Percentiles rank a stretch among this genome's conserved stretches.
Evolutionary conservation across 2,329 filamentous ascomycete species (phyloP).

Genomic region (Aureobasidium sp.): DNA sequence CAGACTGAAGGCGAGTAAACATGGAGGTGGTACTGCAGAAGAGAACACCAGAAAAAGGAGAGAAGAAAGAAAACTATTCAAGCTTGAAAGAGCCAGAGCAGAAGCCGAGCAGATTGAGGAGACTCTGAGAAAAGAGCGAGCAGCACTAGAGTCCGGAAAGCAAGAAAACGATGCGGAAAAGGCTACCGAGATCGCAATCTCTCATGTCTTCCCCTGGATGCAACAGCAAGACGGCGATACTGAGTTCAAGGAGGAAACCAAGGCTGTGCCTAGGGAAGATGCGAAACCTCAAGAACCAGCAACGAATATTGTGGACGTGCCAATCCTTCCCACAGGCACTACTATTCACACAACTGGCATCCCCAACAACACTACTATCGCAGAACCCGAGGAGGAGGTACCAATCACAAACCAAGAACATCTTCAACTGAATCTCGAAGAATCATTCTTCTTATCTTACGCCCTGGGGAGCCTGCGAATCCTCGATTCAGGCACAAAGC

Average conservation of each 20-base stretch:
- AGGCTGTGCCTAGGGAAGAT: neutral
- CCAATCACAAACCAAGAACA: slow-evolving; percentile 60
- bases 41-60: slow-evolving; percentile 69
- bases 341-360: neutral
- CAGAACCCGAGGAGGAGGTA: neutral
- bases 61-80: slow-evolving; percentile 73
- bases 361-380: neutral
- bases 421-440: slow-evolving; percentile 83
- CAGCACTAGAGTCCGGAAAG: neutral
- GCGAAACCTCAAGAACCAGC: neutral
- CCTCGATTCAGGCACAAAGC: slow-evolving; percentile 17
- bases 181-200: neutral
- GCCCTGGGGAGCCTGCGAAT: slow-evolving; percentile 68
- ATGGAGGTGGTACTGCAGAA: slow-evolving; percentile 58
- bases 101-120: slow-evolving; percentile 78
- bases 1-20: slow-evolving; percentile 42
- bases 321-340: neutral
- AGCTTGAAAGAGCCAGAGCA: slow-evolving; percentile 82
- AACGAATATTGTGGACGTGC: neutral
- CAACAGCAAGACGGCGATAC: neutral
- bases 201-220: slow-evolving; percentile 16
- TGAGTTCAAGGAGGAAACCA: neutral
- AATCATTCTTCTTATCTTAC: slow-evolving; percentile 85
- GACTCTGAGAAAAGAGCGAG: slow-evolving; percentile 51
- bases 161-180: neutral